Conservation (phyloP, 768 basidiomycete species). For the Lepiota brunneoincarnata region DNA sequence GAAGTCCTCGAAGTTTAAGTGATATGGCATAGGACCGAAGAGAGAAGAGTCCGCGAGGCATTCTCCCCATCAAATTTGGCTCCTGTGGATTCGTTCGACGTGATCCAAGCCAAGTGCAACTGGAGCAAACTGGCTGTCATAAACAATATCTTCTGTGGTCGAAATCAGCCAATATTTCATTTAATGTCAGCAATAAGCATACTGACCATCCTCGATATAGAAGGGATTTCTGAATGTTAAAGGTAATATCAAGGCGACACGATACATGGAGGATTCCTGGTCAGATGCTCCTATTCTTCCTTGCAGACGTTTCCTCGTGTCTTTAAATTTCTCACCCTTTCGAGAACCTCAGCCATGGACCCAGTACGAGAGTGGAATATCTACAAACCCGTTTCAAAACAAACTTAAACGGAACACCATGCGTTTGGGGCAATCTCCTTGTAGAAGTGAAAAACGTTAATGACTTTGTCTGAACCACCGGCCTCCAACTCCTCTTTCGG, state of each 20-base stretch:
- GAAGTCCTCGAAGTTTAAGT: too few relatives aligned
- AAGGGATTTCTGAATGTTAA: conserved; percentile 98
- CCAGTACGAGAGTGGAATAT: not conserved
- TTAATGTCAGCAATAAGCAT: not conserved
- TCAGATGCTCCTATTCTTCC: conserved; percentile 87
- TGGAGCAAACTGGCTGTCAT: too few relatives aligned
- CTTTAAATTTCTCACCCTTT: conserved; percentile 87
- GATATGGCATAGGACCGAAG: too few relatives aligned
- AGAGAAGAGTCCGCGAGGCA: too few relatives aligned
- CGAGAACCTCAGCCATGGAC: not conserved
- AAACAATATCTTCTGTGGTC: too few relatives aligned
- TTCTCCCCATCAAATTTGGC: too few relatives aligned
- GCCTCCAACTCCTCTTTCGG: conserved; percentile 88
- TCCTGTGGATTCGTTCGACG: too few relatives aligned
- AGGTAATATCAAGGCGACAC: conserved; percentile 89
- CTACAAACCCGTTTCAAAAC: conserved; percentile 83
- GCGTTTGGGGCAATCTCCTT: conserved; percentile 89
- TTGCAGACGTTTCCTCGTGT: conserved; percentile 96
- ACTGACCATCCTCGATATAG: conserved; percentile 88
- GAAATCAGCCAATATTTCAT: too few relatives aligned
- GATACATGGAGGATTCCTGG: conserved; percentile 92
- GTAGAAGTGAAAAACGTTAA: conserved; percentile 97
- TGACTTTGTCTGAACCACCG: conserved; percentile 88
- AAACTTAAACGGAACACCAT: conserved; percentile 98
- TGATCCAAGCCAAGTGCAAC: too few relatives aligned